Evolutionary conservation across 2,329 filamentous ascomycete species (phyloP).

Genomic region (Paecilomyces variotii): DNA sequence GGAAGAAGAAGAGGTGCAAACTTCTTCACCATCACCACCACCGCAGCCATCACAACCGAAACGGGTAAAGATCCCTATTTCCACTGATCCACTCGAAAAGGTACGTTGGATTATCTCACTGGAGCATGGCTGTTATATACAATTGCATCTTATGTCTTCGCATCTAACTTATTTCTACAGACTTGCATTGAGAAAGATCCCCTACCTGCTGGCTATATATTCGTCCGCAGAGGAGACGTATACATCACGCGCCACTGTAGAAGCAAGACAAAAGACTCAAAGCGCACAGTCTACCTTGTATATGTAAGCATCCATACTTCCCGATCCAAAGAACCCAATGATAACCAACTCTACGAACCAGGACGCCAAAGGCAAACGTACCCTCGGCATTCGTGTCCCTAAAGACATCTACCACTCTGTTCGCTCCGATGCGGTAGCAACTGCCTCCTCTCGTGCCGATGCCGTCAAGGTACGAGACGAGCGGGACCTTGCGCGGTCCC

Average conservation of each 20-base stretch:
- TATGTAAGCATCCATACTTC: conserved; percentile 22
- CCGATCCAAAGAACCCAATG: not conserved
- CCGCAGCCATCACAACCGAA: not conserved
- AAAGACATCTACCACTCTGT: conserved; percentile 31
- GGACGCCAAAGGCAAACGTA: conserved; percentile 21
- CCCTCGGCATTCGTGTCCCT: conserved; percentile 38
- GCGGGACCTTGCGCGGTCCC: conserved; percentile 18
- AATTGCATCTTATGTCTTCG: not conserved
- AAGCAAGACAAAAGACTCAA: conserved; percentile 24
- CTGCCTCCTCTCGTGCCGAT: conserved; percentile 31
- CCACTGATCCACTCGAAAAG: conserved; percentile 1
- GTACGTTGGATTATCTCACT: not conserved
- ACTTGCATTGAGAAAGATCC: conserved; percentile 21
- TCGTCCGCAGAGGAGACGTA: conserved; percentile 35
- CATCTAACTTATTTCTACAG: conserved; percentile 10
- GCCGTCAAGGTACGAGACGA: conserved; percentile 31
- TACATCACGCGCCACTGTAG: conserved; percentile 38
- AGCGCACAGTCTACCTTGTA: conserved; percentile 26
- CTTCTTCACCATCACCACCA: not conserved
- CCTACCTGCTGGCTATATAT: conserved; percentile 26
- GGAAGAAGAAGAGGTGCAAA: not conserved
- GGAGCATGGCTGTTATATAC: not conserved
- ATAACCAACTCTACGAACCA: conserved; percentile 5
- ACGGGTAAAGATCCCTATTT: not conserved
- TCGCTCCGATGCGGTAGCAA: conserved; percentile 29